These are phyloP conservation scores for Entomortierella beljakovae DNA, from an alignment of 192 early-diverging fungal species.

Conservation along the genomic window DNA sequence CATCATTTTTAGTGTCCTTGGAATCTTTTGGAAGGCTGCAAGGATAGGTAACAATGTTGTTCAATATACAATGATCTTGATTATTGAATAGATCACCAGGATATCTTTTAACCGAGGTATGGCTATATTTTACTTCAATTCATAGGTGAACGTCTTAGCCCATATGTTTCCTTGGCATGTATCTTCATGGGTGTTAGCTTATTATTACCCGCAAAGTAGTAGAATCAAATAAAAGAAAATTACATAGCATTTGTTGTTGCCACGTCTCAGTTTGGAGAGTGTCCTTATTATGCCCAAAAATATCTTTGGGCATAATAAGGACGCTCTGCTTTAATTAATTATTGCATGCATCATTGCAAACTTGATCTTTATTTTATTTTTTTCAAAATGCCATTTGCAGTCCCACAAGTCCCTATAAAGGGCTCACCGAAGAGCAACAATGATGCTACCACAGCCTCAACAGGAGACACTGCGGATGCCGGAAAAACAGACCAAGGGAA, in stretches of 20 bases:
- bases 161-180: constrained; percentile 94
- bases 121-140: not conserved
- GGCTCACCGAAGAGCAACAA: not conserved
- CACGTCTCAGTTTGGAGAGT: too few relatives aligned
- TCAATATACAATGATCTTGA: not conserved
- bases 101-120: not conserved
- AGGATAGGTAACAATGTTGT: constrained; percentile 74
- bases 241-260: not conserved
- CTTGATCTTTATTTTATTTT: not conserved
- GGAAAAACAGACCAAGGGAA: not conserved
- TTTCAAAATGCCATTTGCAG: constrained; percentile 39
- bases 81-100: too few relatives aligned
- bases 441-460: not conserved
- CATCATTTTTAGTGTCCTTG: constrained; percentile 67
- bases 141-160: constrained; percentile 91
- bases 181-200: constrained; percentile 86
- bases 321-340: too few relatives aligned
- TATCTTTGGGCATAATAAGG: too few relatives aligned
- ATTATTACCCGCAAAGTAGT: constrained; percentile 35
- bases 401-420: constrained; percentile 26
- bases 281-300: too few relatives aligned
- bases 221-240: not conserved
- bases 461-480: not conserved
- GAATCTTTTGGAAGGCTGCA: constrained; percentile 96
- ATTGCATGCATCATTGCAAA: too few relatives aligned